A percentile compares a stretch with the other conserved stretches of the same genome.
Evolutionary conservation across 23 red algal species (phyloP).

Genomic region (Gracilaria domingensis): DNA sequence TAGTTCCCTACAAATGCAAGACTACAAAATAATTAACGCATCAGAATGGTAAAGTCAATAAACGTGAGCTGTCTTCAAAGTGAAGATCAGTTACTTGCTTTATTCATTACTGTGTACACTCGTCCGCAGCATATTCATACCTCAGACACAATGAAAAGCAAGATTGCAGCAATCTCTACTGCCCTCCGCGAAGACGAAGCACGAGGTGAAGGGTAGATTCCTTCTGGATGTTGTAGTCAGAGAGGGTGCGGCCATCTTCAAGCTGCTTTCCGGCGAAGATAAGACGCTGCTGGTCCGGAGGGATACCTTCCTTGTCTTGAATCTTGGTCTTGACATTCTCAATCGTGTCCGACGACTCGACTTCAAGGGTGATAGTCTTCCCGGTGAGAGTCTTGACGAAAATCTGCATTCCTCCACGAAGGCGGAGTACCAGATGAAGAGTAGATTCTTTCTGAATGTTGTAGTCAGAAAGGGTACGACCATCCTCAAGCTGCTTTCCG

Average conservation of each 20-base stretch:
- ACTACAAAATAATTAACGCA: too few relatives aligned
- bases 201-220: conserved; percentile 97
- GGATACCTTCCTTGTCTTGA: conserved; percentile 99
- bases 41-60: too few relatives aligned
- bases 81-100: conserved; percentile 6
- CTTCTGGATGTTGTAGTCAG: conserved; percentile 99
- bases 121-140: conserved; percentile 27
- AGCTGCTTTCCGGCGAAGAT: conserved; percentile 99
- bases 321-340: conserved; percentile 99
- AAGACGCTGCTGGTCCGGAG: conserved; percentile 97
- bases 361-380: conserved; percentile 98
- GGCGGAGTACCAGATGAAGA: conserved; percentile 93
- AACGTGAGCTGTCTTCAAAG: too few relatives aligned
- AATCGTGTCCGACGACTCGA: conserved; percentile 98
- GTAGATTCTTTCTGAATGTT: conserved; percentile 99
- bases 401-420: conserved; percentile 96
- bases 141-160: conserved; percentile 68
- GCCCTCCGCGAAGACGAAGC: conserved; percentile 91
- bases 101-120: background rate
- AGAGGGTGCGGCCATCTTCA: conserved; percentile 94
- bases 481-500: conserved; percentile 98
- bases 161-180: conserved; percentile 65
- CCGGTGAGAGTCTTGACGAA: conserved; percentile 99
- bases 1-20: too few relatives aligned
- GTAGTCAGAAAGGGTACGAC: conserved; percentile 96